Conservation (phyloP, 2,329 filamentous ascomycete genomes). For the Scolecobasidium constrictum region DNA sequence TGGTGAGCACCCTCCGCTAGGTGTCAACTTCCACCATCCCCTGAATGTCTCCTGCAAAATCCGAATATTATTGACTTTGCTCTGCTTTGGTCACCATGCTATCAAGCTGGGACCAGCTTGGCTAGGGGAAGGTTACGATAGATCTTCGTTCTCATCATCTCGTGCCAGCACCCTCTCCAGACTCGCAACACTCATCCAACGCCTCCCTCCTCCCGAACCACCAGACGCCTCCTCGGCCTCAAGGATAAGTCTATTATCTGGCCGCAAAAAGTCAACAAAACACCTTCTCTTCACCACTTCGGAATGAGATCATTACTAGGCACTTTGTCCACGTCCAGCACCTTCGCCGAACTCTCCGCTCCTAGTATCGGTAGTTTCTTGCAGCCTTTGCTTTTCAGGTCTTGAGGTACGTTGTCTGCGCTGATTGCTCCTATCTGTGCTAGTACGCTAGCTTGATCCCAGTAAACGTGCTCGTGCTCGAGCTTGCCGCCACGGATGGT, state of each 20-base stretch:
- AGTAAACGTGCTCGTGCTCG: conserved; percentile 49
- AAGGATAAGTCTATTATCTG: neutral
- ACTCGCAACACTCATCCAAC: neutral
- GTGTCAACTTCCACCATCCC: too few species aligned
- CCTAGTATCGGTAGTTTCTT: conserved; percentile 36
- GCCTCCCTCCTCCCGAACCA: neutral
- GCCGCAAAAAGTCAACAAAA: neutral
- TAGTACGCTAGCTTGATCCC: conserved; percentile 51
- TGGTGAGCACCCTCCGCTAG: too few species aligned
- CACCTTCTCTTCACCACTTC: conserved; percentile 22
- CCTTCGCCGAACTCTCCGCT: conserved; percentile 33
- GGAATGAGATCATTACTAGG: conserved; percentile 35
- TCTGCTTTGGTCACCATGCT: too few species aligned
- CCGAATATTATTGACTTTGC: too few species aligned
- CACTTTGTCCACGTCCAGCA: conserved; percentile 30
- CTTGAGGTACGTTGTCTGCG: conserved; percentile 39
- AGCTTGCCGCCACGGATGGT: conserved; percentile 41
- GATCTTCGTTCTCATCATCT: neutral
- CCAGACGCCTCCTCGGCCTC: neutral
- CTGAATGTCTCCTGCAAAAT: too few species aligned
- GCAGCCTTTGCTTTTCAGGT: conserved; percentile 32
- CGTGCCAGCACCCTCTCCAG: neutral
- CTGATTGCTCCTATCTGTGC: conserved; percentile 48
- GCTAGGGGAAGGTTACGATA: too few species aligned
- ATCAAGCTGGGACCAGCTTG: too few species aligned